Percentiles rank a stretch among this genome's conserved stretches.
phyloP scores from a whole-genome alignment of 2,329 filamentous ascomycete genomes.

The Daldinia sp. region DNA sequence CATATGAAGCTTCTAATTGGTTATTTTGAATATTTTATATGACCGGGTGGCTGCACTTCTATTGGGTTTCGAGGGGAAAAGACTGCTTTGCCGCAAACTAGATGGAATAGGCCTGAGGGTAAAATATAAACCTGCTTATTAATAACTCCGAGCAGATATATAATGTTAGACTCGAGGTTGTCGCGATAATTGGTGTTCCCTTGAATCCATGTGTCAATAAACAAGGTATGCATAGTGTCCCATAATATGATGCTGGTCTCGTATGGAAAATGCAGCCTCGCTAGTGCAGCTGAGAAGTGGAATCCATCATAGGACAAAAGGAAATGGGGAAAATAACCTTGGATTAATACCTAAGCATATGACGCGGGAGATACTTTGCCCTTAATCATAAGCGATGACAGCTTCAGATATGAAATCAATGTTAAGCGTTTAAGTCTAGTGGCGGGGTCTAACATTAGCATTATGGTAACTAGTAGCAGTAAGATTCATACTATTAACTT shows the following conservation, averaged over 20 bases:
- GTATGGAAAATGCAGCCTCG: not conserved
- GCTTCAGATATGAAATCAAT: not conserved
- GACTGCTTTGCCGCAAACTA: not conserved
- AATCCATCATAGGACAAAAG: not conserved
- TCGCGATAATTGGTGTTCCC: not conserved
- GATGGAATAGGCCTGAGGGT: not conserved
- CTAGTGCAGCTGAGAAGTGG: not conserved
- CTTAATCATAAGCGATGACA: not conserved
- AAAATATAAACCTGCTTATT: slow-evolving; percentile 17
- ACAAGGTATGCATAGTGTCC: not conserved
- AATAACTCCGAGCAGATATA: not conserved
- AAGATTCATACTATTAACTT: slow-evolving; percentile 10
- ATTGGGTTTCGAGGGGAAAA: not conserved
- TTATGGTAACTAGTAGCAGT: not conserved
- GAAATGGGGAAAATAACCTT: not conserved
- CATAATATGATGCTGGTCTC: not conserved
- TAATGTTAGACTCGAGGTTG: not conserved
- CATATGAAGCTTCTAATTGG: not conserved
- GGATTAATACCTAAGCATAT: not conserved
- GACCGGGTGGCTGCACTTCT: not conserved
- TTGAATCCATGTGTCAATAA: not conserved
- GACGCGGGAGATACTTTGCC: not conserved
- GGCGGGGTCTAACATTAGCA: not conserved
- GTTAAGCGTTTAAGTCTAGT: not conserved
- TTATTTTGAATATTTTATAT: not conserved